Base-by-base conservation (phyloP, 2,329 filamentous ascomycete species). In the Leptoxyphium fumago region DNA sequence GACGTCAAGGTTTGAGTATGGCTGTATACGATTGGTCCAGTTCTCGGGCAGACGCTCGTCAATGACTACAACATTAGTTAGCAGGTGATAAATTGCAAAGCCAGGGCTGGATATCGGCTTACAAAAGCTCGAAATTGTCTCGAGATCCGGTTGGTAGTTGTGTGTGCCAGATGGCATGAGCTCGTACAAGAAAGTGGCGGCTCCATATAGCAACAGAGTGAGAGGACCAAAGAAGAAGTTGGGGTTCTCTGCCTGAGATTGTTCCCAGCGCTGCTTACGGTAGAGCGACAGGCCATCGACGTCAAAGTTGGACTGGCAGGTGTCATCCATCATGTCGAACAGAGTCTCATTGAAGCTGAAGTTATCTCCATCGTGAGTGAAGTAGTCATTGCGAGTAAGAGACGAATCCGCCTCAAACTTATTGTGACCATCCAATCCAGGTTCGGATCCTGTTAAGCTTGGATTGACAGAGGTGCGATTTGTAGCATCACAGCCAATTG, bases 401-500 rank as follows among this genome's bases (percentile, higher is more conserved):
- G 64, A 66, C 2, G 63, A 54, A 45, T 67, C 62, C 6, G 52
- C 53, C 47, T 67, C 64, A 43, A 67, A 67, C 52, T 67, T 68
- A 52, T 68, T 66, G 52, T 68, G 66, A 28, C 60, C 64, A 30
- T 66, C 60, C 7, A 69, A 57, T 41, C 66, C 66, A 9, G 64
- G 64, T 50, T 68, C 59, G 29, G 50, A 53, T 39, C 65, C 66
- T 43, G 56, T 61, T 29, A 59, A 42, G 28, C 46, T 44, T 11
- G 63, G 53, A 47, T 50, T 55, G 50, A 54, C 42, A 1, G 65
- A 64, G 9, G 65, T 68, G 7, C 64, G 57, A 5, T 52, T 59
- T 2, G 66, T 67, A 17, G 66, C 64, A 48, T 69, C 65, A 39
- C 65, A 68, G n/a, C 65, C 64, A 40, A 68, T 66, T 38, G 62